Base-by-base conservation (phyloP, 768 basidiomycete genomes). In the Boletus patriciae region DNA sequence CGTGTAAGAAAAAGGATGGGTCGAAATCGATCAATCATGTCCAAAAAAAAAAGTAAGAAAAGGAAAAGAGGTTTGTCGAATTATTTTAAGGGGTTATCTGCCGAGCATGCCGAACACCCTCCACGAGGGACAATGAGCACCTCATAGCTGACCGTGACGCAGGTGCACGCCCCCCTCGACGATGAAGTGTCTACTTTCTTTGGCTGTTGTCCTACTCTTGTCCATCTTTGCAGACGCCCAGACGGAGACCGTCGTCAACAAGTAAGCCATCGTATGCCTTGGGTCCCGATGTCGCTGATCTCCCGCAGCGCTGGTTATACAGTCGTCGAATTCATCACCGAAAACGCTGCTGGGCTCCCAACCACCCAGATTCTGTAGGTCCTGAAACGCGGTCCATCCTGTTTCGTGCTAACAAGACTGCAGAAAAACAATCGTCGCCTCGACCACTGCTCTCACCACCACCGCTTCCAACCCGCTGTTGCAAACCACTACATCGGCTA, bases 301-400 rank as follows among this genome's bases (percentile, higher is more conserved):
- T 19, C 52, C 43, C 29, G n/a, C 55, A 80, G 79, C 7, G 70
- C 71, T 40, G 87, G 87, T 8, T 65, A 74, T 34, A 77, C 84
- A 0, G 73, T 89, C 44, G 76, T 86, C 29, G 76, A 82, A 53
- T 70, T 80, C 44, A 51, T 81, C 56, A 77, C 80, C 18, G 59
- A 70, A 33, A 77, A 82, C 59, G 60, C 67, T 2, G 47, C 61
- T 38, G 83, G 79, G 27, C 15, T 73, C 13, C 68, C 75, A 7
- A 64, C 71, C 1, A 86, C 85, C 9, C 57, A 65, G 23, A 68
- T 72, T 7, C 34, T 85, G 83, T 85, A 53, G 23, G 78, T 64
- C 29, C 34, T 21, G 44, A 19, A 25, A 34, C 41, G 19, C 23
- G 6, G 3, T 33, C 27, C 9, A 23, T 23, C 34, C 13, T 16